Evolutionary conservation across 352 stramenopile genomes (phyloP), one percentile per base, ranked within the genome.

Genomic region (Lagenidium sp.): DNA sequence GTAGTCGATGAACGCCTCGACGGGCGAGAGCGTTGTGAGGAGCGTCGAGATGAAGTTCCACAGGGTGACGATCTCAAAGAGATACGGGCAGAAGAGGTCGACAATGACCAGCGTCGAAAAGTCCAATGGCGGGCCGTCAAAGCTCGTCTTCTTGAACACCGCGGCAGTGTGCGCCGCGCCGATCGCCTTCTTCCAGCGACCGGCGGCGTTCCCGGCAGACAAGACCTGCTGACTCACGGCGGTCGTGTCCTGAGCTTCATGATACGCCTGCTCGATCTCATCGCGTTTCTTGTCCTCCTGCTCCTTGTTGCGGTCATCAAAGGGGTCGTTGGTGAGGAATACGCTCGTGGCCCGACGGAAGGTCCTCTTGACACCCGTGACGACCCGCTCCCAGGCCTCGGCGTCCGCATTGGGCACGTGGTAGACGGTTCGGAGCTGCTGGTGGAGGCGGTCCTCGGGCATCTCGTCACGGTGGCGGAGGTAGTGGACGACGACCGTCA

Each of bases 401-500:
- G 78, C 56, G 41, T 89, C 77, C 32, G 68, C 65, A 24, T 89
- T 63, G 18, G 72, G 43, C 25, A 57, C 50, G n/a, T 66, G 54
- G 44, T 81, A 86, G 20, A 60, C 55, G 13, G 64, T 59, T 25
- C 52, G 69, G 23, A 55, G 51, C 55, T 73, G 57, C 15, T 64
- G 58, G 46, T 85, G 70, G 39, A 93, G 45, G 34, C 75, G 65
- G 50, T 90, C 78, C 19, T 87, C 68, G 0, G 77, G 81, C 81
- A 93, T 93, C 26, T 89, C 76, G 4, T 74, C 49, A 45, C 63
- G 63, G 48, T 94, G 78, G 30, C 81, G 81, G 38, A 88, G 24
- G 56, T 87, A 94, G 50, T 94, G 81, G 50, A 94, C 82, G 36
- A 86, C 84, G 43, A 90, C 78, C 25, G 71, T 67, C 39, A 94